These are phyloP conservation scores for Coemansia reversa DNA, from an alignment of 192 early-diverging fungal genomes.

Conservation along the genomic window DNA sequence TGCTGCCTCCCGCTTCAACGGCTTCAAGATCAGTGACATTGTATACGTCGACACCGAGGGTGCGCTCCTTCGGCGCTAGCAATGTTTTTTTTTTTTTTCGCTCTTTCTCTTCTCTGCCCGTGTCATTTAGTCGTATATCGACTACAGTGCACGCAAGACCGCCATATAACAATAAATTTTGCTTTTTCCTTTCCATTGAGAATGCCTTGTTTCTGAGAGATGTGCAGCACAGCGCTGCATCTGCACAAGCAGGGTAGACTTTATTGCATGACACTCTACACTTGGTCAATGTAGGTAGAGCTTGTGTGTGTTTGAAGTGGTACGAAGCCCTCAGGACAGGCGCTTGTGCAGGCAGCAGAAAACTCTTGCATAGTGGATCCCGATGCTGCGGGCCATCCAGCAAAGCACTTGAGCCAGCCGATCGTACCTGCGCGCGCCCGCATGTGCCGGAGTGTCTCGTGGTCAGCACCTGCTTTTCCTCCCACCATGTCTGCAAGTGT, in stretches of 20 bases:
- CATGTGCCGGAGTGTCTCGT: not conserved
- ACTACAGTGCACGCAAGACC: too few relatives aligned
- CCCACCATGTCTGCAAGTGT: not conserved
- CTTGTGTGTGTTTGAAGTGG: too few relatives aligned
- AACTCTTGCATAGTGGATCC: not conserved
- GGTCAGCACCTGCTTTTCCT: not conserved
- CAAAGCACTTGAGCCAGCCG: not conserved
- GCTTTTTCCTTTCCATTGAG: not conserved
- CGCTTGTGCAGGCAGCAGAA: too few relatives aligned
- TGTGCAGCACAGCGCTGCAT: not conserved
- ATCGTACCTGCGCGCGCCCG: not conserved
- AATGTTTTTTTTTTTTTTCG: not conserved
- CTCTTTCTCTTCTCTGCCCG: not conserved
- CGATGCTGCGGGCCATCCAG: not conserved
- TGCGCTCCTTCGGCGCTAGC: slow-evolving; percentile 10
- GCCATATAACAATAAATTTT: not conserved
- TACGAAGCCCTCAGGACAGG: too few relatives aligned
- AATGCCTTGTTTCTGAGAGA: not conserved
- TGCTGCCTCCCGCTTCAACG: slow-evolving; percentile 85
- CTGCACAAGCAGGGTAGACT: not conserved
- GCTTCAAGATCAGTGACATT: slow-evolving; percentile 80
- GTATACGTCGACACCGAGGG: slow-evolving; percentile 82
- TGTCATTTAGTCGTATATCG: too few relatives aligned
- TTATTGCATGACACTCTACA: not conserved
- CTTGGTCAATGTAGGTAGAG: too few relatives aligned